Base-by-base conservation (phyloP, 768 basidiomycete species). In the Rhodotorula babjevae region DNA sequence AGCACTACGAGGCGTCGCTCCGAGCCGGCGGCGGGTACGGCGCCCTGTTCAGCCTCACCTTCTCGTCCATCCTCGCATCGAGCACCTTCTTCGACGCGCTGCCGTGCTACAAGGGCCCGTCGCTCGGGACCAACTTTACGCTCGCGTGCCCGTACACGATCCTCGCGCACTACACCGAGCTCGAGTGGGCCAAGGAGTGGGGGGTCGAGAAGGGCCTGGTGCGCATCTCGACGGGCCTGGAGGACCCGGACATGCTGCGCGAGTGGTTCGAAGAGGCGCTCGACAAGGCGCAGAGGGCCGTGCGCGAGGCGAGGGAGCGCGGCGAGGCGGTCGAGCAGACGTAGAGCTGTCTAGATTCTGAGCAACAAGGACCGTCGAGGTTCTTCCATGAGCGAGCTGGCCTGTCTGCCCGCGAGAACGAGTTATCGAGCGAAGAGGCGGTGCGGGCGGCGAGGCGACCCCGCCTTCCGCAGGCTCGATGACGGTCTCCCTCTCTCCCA, bases 131-230 rank as follows among this genome's bases (percentile, higher is more conserved):
- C 31, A 96, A 92, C 84, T 97, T 97, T 80, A 97, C 95, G 4
- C 85, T 98, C 44, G 92, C 93, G 46, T 93, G 88, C 76, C 95
- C 94, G 36, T 98, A 92, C 80, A 91, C 92, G 18, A 87, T 98
- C 69, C 84, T 99, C 36, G 95, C 91, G 50, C 95, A 98, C 81
- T 97, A 87, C 76, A 79, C 82, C 1, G 95, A 99, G 81, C 82
- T 95, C 73, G 91, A 90, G 50, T 99, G 95, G 95, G 95, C 94
- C 25, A 88, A 86, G 62, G 82, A 84, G 72, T 95, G 87, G 81
- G 93, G 91, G 29, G 91, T 99, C 21, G 91, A 95, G 78, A 83
- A 83, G 65, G 88, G 87, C 9, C 81, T 99, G 57, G 91, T 99
- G 18, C 84, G 95, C 69, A 86, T 98, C 46, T 93, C 90, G 74